Evolutionary conservation across 208 protist species (phyloP), one percentile per base, ranked within the genome.

Genomic region (Acanthamoeba triangularis): DNA sequence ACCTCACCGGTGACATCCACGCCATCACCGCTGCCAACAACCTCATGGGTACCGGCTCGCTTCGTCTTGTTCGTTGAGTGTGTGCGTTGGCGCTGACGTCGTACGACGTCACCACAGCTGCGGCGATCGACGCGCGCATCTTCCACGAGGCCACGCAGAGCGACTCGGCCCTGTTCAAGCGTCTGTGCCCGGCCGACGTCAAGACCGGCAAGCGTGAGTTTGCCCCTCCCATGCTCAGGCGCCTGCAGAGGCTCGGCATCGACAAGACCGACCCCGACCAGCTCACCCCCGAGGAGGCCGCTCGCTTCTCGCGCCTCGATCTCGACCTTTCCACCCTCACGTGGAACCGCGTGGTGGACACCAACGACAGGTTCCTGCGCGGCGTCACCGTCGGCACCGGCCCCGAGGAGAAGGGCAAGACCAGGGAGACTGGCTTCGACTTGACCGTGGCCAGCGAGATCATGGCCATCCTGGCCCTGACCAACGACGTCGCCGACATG

Each of bases 1-100:
- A 99, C 96, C 98, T 99, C 65, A 99, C 99, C 7, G 99, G 99
- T 25, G 99, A 99, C 97, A 99, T 99, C 94, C 99, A 99, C 97
- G 99, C 99, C 56, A 99, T 99, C 96, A 99, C 98, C 18, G 99
- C 99, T 4, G 99, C 99, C 11, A 99, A 99, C 97, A 99, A 99
- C 94, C 88, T 98, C 28, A 33, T 98, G 63, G 94, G 88, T 93
- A 93, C 76, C 7, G 20, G 44, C 20, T 18, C 49, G 18, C 84
- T 23, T 47, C 11, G 8, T 28, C 93, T 82, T 30, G 88, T 41
- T 13, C 72, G n/a, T 2, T 78, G 1, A 10, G 23, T 78, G 69
- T 37, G 11, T 28, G 69, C 69, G 11, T 72, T 10, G 30, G 65
- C 10, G n/a, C 65, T 72, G 20, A 72, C 65, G 8, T 14, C n/a